Conservation (phyloP, 2,329 filamentous ascomycete species). For the Nemania serpens region DNA sequence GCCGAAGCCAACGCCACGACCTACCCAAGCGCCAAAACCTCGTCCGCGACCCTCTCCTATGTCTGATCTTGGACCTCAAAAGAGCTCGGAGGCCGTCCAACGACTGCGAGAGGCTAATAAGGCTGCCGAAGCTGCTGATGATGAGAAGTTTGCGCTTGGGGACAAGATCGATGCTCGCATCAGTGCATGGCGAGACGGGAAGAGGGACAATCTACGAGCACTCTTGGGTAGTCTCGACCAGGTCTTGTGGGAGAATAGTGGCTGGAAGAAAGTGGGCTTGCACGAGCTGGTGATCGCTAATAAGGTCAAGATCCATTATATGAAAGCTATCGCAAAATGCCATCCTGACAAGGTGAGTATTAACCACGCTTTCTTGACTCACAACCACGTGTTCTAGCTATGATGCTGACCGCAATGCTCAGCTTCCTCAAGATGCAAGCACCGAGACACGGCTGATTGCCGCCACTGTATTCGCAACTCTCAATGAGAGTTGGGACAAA, state of each 20-base stretch:
- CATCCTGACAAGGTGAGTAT: slow-evolving; percentile 95
- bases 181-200: slow-evolving; percentile 83
- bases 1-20: slow-evolving; percentile 52
- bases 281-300: slow-evolving; percentile 89
- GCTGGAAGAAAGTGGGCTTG: slow-evolving; percentile 97
- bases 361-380: not conserved
- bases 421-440: slow-evolving; percentile 67
- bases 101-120: slow-evolving; percentile 82
- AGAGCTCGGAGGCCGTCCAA: slow-evolving; percentile 76
- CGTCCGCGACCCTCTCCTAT: slow-evolving; percentile 48
- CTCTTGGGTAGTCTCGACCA: slow-evolving; percentile 83
- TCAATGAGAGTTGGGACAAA: slow-evolving; percentile 76
- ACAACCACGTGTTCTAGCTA: slow-evolving; percentile 10
- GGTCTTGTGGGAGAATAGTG: slow-evolving; percentile 88
- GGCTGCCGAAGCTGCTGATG: slow-evolving; percentile 83
- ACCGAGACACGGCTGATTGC: slow-evolving; percentile 71
- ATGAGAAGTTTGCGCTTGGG: slow-evolving; percentile 87
- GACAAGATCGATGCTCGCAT: slow-evolving; percentile 85
- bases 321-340: slow-evolving; percentile 98
- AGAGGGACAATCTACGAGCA: slow-evolving; percentile 89
- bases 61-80: slow-evolving; percentile 50
- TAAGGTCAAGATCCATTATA: slow-evolving; percentile 96
- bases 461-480: slow-evolving; percentile 66
- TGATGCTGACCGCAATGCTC: slow-evolving; percentile 23
- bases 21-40: slow-evolving; percentile 51